Percentiles rank a stretch among this genome's conserved stretches.
Conservation (phyloP, 2,329 filamentous ascomycete genomes). For the Daldinia sp. region DNA sequence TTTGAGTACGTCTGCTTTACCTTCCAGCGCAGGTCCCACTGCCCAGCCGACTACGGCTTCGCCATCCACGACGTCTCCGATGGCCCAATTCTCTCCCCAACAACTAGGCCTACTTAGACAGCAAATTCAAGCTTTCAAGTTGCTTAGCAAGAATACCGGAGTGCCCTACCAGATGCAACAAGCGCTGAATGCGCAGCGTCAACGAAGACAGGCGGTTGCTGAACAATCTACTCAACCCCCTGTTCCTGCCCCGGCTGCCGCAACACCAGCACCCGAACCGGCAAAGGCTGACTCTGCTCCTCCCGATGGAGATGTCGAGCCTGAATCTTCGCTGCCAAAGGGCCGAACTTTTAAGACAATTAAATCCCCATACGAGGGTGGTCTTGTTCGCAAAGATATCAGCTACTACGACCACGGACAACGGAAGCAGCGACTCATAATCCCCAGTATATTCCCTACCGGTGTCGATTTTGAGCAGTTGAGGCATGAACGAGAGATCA, state of each 20-base stretch:
- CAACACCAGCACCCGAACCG: conserved; percentile 53
- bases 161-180: conserved; percentile 84
- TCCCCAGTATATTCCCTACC: conserved; percentile 89
- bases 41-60: conserved; percentile 52
- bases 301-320: conserved; percentile 51
- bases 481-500: conserved; percentile 86
- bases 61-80: conserved; percentile 51
- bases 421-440: conserved; percentile 80
- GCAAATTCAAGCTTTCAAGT: conserved; percentile 92
- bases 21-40: conserved; percentile 52
- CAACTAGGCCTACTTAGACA: conserved; percentile 83
- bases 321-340: conserved; percentile 54
- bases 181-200: conserved; percentile 80
- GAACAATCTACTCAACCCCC: conserved; percentile 60
- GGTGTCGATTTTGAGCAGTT: conserved; percentile 89
- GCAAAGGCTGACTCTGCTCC: conserved; percentile 53
- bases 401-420: conserved; percentile 83
- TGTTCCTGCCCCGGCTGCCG: conserved; percentile 56
- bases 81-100: conserved; percentile 75
- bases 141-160: conserved; percentile 86
- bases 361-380: conserved; percentile 75
- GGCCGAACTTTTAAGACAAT: conserved; percentile 76
- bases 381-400: conserved; percentile 69
- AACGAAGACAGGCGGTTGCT: conserved; percentile 70
- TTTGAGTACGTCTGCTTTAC: conserved; percentile 56